Evolutionary conservation across 2,329 filamentous ascomycete genomes (phyloP), one percentile per base, ranked within the genome.

Genomic region (Ascochyta rabiei): DNA sequence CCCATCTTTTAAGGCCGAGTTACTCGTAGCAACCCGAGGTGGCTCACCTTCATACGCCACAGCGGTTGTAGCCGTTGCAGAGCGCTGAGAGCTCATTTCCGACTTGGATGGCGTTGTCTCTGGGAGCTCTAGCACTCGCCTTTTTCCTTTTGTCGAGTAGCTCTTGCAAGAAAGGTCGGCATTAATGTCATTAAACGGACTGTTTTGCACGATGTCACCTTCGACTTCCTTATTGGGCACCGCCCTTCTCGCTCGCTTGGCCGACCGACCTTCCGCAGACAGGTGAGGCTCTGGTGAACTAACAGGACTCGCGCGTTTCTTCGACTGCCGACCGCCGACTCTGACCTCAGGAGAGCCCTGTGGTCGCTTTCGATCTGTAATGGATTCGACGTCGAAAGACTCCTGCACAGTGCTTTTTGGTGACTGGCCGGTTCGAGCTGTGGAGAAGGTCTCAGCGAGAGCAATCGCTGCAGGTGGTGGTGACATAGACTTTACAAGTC

Each of bases 1-100:
- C 18, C 63, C 59, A 0, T 68, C 57, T 9, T 56, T 51, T 21
- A 75, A 65, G 15, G 57, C 53, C 2, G 70, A 75, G 42, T 72
- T 73, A 46, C 72, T 75, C 37, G 70, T 69, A 5, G 69, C 69
- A 5, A 76, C 63, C n/a, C 61, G 61, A 2, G 72, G 71, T 18
- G 56, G 50, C 0, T 62, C 52, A 1, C 69, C 69, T 15, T 60
- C 49, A 45, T 75, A 75, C 8, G 46, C 33, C 16, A 57, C 56
- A 28, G 54, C 37, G 16, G 37, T 51, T 8, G 41, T 35, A 24
- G 31, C 35, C 42, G 59, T 45, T 28, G 38, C 57, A 4, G 62
- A 63, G 4, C 52, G 58, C 33, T 64, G 66, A 10, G 64, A 67
- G 44, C 59, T 62, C 43, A 41, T 53, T 12, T 61, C 60, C 7